Evolutionary conservation across 1,139 yeast genomes (phyloP).

Genomic region (Blastobotrys arbuscula): DNA sequence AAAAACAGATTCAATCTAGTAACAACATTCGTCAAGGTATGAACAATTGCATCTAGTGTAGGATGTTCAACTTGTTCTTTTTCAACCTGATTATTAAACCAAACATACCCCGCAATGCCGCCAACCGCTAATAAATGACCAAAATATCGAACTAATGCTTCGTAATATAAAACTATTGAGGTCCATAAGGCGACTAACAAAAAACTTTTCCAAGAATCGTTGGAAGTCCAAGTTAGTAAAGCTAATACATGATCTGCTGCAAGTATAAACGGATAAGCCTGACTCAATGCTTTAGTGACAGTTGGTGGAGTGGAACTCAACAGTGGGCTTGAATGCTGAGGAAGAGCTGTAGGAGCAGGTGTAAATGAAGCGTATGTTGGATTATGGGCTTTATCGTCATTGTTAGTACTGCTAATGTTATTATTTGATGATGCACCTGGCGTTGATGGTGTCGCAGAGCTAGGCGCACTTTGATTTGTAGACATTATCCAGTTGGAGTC

Average conservation of each 20-base stretch:
- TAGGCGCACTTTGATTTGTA: slow-evolving; percentile 5
- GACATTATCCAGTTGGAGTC: slow-evolving; percentile 18
- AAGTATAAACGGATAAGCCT: slow-evolving; percentile 76
- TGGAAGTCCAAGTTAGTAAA: slow-evolving; percentile 86
- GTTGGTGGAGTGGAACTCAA: slow-evolving; percentile 71
- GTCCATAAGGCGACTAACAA: slow-evolving; percentile 54
- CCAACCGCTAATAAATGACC: slow-evolving; percentile 77
- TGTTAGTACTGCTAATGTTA: background rate
- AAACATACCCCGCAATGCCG: slow-evolving; percentile 59
- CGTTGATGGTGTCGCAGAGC: slow-evolving; percentile 10
- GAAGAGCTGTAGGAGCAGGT: slow-evolving; percentile 30
- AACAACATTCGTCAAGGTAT: slow-evolving; percentile 67
- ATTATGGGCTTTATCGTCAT: slow-evolving; percentile 1
- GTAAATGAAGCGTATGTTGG: slow-evolving; percentile 32
- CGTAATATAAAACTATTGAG: slow-evolving; percentile 65
- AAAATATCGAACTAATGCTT: slow-evolving; percentile 61
- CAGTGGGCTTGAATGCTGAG: slow-evolving; percentile 37
- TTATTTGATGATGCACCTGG: background rate
- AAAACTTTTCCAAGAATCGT: slow-evolving; percentile 72
- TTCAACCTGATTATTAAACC: slow-evolving; percentile 34
- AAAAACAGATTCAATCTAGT: slow-evolving; percentile 71
- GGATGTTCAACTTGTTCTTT: slow-evolving; percentile 61
- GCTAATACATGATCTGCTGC: slow-evolving; percentile 64
- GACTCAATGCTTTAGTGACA: slow-evolving; percentile 74
- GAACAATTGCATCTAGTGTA: slow-evolving; percentile 85